Evolutionary conservation across 768 basidiomycete species (phyloP), one percentile per base, ranked within the genome.

Genomic region (Melanogaster broomeanus): DNA sequence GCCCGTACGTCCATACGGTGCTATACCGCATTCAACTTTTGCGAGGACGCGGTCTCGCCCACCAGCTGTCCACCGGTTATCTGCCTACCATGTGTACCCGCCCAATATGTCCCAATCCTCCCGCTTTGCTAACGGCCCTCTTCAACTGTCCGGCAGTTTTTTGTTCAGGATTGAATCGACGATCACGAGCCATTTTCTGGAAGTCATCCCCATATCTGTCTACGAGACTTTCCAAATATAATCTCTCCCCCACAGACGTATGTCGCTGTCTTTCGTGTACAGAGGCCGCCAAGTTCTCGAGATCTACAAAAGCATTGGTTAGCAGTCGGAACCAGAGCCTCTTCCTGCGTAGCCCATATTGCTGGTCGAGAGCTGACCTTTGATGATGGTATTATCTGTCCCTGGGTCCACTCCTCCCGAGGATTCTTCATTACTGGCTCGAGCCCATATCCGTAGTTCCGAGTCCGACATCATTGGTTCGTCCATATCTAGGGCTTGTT

Each of bases 111-210:
- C 49, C 71, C 50, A 80, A 62, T 18, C 73, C 74, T 12, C 82
- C 80, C 30, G 83, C 82, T 62, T 79, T 82, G 56, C 67, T 72
- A 53, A 90, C 71, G 27, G 82, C 86, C 64, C 83, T 76, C 61
- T 67, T 74, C 62, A 98, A 67, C 72, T 93, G 84, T 16, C 90
- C 94, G 28, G 75, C 79, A 2, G 93, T 97, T 63, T 87, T 81
- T 73, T 98, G 96, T 68, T 85, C 86, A 15, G 80, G 71, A 67
- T 98, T 98, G 52, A 88, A 67, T 69, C 77, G 86, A 52, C 83
- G 73, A 72, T 98, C 95, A 58, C 77, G 74, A 11, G 84, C 82
- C 94, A 97, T 98, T 43, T 70, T 75, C 25, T 81, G 78, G 21
- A 86, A 71, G 71, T 98, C 86, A 27, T 76, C 72, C 2, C 86